phyloP scores from a whole-genome alignment of 768 basidiomycete genomes.

The Collybia sordida region DNA sequence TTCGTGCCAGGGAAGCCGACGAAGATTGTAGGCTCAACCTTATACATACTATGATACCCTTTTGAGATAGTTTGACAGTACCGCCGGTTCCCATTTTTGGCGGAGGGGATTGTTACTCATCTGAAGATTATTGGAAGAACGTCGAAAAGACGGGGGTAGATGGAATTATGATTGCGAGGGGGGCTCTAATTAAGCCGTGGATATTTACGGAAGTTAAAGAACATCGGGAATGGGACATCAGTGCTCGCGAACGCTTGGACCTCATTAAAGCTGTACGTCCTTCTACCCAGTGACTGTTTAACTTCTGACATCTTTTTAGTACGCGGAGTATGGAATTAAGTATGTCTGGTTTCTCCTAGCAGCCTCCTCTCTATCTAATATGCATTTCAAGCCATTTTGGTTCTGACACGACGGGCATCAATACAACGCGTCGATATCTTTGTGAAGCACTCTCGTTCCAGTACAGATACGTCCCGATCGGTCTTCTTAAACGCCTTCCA shows the following conservation, averaged over 20 bases:
- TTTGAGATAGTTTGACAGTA: constrained; percentile 38
- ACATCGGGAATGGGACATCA: constrained; percentile 90
- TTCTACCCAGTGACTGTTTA: background rate
- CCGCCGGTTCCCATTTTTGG: constrained; percentile 93
- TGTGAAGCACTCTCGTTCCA: constrained; percentile 96
- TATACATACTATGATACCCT: too few relatives aligned
- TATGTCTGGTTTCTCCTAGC: constrained; percentile 29
- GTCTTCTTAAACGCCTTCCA: constrained; percentile 82
- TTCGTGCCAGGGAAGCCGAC: constrained; percentile 69
- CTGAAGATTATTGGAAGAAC: constrained; percentile 76
- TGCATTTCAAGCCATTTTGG: constrained; percentile 65
- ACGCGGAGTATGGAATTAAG: constrained; percentile 84
- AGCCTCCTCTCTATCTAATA: background rate
- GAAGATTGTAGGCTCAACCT: constrained; percentile 57
- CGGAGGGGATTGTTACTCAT: constrained; percentile 93
- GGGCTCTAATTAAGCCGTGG: constrained; percentile 95
- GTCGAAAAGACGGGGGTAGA: constrained; percentile 85
- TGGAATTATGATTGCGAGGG: constrained; percentile 93
- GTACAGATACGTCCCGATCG: constrained; percentile 94
- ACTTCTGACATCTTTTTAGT: constrained; percentile 39
- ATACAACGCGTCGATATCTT: constrained; percentile 88
- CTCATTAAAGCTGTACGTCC: constrained; percentile 66
- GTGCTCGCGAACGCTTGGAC: constrained; percentile 79
- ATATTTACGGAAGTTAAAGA: constrained; percentile 97
- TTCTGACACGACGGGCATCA: constrained; percentile 85